Conservation (phyloP, 169 alveolate genomes). For the Plasmodium vivax region DNA sequence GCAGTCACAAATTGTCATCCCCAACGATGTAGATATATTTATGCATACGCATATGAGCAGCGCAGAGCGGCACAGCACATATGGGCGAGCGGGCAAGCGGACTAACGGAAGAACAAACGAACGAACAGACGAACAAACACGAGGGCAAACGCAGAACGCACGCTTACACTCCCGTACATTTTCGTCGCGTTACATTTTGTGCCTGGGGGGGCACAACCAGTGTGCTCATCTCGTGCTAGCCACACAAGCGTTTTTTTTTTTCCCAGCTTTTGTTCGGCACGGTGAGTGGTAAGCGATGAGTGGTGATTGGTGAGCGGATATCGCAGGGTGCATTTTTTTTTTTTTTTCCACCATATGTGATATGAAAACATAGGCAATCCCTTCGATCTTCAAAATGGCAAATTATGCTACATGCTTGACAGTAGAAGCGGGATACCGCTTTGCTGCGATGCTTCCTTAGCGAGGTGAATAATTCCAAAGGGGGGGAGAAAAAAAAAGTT, state of each 20-base stretch:
- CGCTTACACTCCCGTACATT: background rate
- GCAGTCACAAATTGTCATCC: background rate
- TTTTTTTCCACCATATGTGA: background rate
- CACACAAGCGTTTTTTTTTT: background rate
- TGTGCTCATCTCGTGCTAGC: background rate
- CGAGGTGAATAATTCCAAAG: background rate
- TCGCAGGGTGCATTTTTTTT: background rate
- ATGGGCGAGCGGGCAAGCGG: background rate
- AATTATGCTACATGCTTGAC: background rate
- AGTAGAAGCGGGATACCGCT: background rate
- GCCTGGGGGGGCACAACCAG: background rate
- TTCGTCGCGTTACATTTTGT: background rate
- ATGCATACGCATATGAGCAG: background rate
- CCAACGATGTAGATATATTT: background rate
- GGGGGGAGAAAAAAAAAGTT: background rate
- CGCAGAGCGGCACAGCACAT: background rate
- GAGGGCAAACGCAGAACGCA: background rate
- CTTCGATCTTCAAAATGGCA: background rate
- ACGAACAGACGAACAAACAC: background rate
- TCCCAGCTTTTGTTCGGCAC: background rate
- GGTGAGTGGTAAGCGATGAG: background rate
- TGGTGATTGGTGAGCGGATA: background rate
- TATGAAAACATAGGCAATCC: background rate
- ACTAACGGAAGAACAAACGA: background rate
- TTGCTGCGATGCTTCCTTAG: background rate